Percentiles rank a stretch among this genome's conserved stretches.
phyloP scores from a whole-genome alignment of 768 basidiomycete species.

The Mycena indigotica region DNA sequence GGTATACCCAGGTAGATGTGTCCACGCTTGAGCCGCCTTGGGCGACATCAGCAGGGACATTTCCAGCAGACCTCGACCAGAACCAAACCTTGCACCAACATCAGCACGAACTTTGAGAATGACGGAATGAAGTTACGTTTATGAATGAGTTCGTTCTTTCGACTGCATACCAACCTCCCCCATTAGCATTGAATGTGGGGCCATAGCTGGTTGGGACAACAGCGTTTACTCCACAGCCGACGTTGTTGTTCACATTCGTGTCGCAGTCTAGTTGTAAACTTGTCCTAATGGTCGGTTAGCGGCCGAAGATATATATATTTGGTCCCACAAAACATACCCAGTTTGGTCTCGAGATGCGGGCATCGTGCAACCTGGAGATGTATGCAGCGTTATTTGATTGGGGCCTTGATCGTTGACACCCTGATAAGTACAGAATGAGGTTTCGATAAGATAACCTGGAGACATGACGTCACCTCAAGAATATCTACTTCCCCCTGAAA shows the following conservation, averaged over 20 bases:
- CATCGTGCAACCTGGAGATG: slow-evolving; percentile 50
- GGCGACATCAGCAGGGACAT: slow-evolving; percentile 51
- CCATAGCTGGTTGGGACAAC: slow-evolving; percentile 51
- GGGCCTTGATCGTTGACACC: slow-evolving; percentile 51
- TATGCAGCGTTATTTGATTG: slow-evolving; percentile 47
- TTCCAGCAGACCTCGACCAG: slow-evolving; percentile 58
- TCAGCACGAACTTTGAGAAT: too few species aligned
- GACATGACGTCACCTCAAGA: too few species aligned
- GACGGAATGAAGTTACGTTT: too few species aligned
- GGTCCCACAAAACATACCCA: slow-evolving; percentile 38
- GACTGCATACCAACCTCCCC: slow-evolving; percentile 69
- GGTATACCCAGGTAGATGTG: slow-evolving; percentile 57
- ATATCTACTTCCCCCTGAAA: slow-evolving; percentile 42
- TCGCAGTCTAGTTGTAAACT: slow-evolving; percentile 46
- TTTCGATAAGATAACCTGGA: too few species aligned
- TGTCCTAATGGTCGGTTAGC: slow-evolving; percentile 25
- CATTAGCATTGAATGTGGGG: slow-evolving; percentile 55
- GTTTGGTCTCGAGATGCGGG: slow-evolving; percentile 41
- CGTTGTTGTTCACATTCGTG: slow-evolving; percentile 44
- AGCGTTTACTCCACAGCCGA: slow-evolving; percentile 51
- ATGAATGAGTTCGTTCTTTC: slow-evolving; percentile 59
- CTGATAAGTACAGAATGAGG: too few species aligned
- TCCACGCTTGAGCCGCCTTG: slow-evolving; percentile 41
- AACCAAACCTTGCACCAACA: slow-evolving; percentile 79
- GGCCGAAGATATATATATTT: not conserved